Evolutionary conservation across 2,329 filamentous ascomycete species (phyloP).

Genomic region (Diaporthe aspalathi): DNA sequence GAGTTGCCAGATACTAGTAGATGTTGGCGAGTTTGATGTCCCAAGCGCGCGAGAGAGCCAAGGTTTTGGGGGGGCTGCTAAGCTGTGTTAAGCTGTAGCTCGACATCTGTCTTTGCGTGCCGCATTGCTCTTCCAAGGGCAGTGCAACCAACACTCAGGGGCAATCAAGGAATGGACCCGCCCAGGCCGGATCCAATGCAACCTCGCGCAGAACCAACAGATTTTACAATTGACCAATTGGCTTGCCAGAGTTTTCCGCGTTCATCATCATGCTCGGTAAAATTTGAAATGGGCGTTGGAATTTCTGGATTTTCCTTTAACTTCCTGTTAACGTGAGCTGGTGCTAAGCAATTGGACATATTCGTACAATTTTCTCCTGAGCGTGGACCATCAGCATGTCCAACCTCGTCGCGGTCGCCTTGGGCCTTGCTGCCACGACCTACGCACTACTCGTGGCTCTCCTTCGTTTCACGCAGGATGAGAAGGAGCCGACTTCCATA

Average conservation of each 20-base stretch:
- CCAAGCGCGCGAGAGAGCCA: too few relatives aligned
- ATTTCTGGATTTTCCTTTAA: neutral
- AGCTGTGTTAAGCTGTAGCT: too few relatives aligned
- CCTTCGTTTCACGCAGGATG: constrained; percentile 43
- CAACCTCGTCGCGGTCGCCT: constrained; percentile 7
- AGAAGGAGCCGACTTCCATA: constrained; percentile 43
- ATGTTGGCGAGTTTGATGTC: too few relatives aligned
- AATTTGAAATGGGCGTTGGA: neutral
- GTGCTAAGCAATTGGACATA: neutral
- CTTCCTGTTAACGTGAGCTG: neutral
- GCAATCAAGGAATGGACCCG: too few relatives aligned
- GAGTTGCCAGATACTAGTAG: too few relatives aligned
- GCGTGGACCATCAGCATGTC: constrained; percentile 28
- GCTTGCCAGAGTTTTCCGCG: neutral
- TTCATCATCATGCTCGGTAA: neutral
- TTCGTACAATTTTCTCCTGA: too few relatives aligned
- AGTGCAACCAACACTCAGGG: too few relatives aligned
- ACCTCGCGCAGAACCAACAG: too few relatives aligned
- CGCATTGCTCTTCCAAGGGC: too few relatives aligned
- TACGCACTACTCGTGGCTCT: constrained; percentile 44
- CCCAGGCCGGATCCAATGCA: too few relatives aligned
- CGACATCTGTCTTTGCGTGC: too few relatives aligned
- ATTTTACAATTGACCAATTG: neutral
- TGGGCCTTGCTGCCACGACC: constrained; percentile 37
- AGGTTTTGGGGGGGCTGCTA: too few relatives aligned